phyloP scores from a whole-genome alignment of 768 basidiomycete species.

The Lactarius sanguifluus region DNA sequence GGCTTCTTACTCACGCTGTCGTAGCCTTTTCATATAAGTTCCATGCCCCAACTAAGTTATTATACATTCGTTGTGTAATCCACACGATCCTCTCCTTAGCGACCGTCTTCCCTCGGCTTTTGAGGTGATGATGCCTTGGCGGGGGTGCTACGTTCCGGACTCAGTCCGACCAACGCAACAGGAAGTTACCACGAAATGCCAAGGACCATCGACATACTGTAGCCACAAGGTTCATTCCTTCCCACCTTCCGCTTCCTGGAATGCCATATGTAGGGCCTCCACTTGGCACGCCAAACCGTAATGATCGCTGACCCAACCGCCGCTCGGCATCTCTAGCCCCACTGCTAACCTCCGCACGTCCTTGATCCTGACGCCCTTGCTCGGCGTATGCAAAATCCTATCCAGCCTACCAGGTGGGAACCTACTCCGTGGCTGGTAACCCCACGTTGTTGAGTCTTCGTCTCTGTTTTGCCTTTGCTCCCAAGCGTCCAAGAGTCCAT shows the following conservation, averaged over 20 bases:
- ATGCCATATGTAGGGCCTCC: constrained; percentile 27
- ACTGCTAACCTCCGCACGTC: constrained; percentile 57
- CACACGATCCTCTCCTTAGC: background rate
- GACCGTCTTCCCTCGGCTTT: background rate
- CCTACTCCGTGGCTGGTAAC: constrained; percentile 52
- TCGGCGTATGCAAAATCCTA: constrained; percentile 59
- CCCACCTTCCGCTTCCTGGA: background rate
- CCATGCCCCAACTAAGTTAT: background rate
- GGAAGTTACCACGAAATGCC: background rate
- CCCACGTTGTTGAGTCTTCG: constrained; percentile 63
- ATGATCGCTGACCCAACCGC: constrained; percentile 66
- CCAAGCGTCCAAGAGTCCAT: constrained; percentile 64
- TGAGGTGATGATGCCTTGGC: background rate
- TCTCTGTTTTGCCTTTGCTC: constrained; percentile 42
- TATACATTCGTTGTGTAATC: background rate
- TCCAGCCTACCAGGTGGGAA: constrained; percentile 60
- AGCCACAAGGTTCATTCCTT: background rate
- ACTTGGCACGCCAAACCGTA: constrained; percentile 53
- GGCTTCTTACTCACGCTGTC: background rate
- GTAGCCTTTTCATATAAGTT: background rate
- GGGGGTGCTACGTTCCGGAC: background rate
- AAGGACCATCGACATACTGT: background rate
- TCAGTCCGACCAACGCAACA: background rate
- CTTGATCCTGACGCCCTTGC: constrained; percentile 51
- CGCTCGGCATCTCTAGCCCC: constrained; percentile 44